phyloP scores from a whole-genome alignment of 2,329 filamentous ascomycete species.

The Aaosphaeria arxii region DNA sequence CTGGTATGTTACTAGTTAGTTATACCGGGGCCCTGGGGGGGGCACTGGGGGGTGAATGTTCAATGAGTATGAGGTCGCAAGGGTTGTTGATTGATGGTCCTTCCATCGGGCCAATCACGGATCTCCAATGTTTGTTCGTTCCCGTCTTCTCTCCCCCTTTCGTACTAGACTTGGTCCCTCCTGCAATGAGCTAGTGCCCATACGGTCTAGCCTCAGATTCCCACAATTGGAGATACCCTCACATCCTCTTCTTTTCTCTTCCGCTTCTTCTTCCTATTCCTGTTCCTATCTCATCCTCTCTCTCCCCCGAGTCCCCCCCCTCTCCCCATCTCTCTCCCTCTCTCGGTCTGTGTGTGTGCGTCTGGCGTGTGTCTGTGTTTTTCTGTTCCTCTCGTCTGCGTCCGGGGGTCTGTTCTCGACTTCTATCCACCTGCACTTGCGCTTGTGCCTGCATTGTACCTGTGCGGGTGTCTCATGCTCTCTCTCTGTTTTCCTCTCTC shows the following conservation, averaged over 20 bases:
- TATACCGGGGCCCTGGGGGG: no score
- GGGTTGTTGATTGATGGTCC: no score
- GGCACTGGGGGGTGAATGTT: no score
- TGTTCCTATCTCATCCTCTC: background rate
- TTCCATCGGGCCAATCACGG: no score
- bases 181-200: no score
- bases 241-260: background rate
- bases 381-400: background rate
- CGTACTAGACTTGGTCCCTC: no score
- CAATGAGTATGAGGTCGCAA: no score
- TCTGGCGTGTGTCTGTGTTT: background rate
- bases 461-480: background rate
- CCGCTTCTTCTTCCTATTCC: background rate
- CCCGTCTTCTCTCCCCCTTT: no score
- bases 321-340: background rate
- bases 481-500: conserved; percentile 2
- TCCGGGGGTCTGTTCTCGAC: background rate
- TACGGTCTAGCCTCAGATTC: no score
- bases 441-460: background rate
- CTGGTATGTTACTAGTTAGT: no score
- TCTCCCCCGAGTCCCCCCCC: background rate
- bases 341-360: background rate
- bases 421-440: background rate
- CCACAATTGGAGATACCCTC: background rate
- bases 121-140: no score